phyloP scores from a whole-genome alignment of 345 rosid genomes.

The Hevea brasiliensis region DNA sequence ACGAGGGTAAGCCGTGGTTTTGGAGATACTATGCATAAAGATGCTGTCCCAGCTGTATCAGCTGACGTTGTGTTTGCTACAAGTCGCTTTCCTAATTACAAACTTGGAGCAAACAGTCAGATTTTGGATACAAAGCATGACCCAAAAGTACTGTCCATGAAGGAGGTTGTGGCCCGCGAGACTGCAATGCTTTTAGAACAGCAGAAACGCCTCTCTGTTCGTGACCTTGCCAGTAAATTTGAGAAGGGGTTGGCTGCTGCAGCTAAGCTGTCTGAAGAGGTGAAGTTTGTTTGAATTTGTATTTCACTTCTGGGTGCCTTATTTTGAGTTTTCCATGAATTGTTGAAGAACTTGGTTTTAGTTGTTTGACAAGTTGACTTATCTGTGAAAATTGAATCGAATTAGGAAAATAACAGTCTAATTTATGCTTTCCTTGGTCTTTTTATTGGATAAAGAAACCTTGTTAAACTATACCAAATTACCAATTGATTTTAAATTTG shows the following conservation, averaged over 20 bases:
- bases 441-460: not conserved
- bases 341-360: not conserved
- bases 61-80: conserved; percentile 82
- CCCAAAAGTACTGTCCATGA: conserved; percentile 75
- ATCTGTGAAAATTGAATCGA: not conserved
- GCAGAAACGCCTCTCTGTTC: conserved; percentile 93
- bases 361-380: not conserved
- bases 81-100: conserved; percentile 79
- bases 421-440: not conserved
- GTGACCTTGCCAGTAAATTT: conserved; percentile 89
- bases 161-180: conserved; percentile 90
- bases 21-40: conserved; percentile 59
- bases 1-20: conserved; percentile 73
- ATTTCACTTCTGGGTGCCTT: not conserved
- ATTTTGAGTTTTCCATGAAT: not conserved
- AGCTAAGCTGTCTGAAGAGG: conserved; percentile 96
- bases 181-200: conserved; percentile 84
- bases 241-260: conserved; percentile 96
- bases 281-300: conserved; percentile 25
- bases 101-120: conserved; percentile 76
- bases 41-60: conserved; percentile 71
- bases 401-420: not conserved
- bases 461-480: not conserved
- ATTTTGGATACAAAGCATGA: conserved; percentile 70
- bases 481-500: not conserved